Evolutionary conservation across 2,329 filamentous ascomycete species (phyloP).

Genomic region (Raffaelea albimanens): DNA sequence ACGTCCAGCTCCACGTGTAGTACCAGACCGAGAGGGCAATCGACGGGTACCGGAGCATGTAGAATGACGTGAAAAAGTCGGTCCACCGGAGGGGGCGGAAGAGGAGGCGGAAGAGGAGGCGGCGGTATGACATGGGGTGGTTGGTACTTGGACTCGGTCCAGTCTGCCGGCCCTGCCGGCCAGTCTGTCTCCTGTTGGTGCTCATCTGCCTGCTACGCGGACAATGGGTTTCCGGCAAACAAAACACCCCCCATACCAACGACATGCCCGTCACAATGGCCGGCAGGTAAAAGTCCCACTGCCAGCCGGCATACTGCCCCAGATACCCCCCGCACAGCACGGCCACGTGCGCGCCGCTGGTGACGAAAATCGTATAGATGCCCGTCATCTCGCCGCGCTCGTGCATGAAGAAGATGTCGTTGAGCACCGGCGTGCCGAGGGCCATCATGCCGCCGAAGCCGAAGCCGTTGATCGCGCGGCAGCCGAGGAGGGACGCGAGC

Average conservation of each 20-base stretch:
- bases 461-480: slow-evolving; percentile 11
- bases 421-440: slow-evolving; percentile 11
- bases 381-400: slow-evolving; percentile 12
- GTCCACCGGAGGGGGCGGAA: slow-evolving; percentile 3
- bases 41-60: slow-evolving; percentile 11
- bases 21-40: slow-evolving; percentile 8
- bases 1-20: slow-evolving; percentile 10
- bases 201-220: too few relatives aligned
- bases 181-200: too few relatives aligned
- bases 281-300: slow-evolving; percentile 11
- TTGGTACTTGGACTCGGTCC: too few relatives aligned
- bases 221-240: slow-evolving; percentile 11
- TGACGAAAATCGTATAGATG: slow-evolving; percentile 12
- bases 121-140: too few relatives aligned
- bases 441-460: slow-evolving; percentile 12
- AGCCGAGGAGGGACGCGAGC: slow-evolving; percentile 6
- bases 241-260: slow-evolving; percentile 3
- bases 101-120: slow-evolving; percentile 7
- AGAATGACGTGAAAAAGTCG: slow-evolving; percentile 7
- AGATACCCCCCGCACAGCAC: slow-evolving; percentile 9
- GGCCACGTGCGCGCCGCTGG: slow-evolving; percentile 11
- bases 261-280: slow-evolving; percentile 7
- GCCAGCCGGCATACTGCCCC: slow-evolving; percentile 10
- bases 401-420: slow-evolving; percentile 14
- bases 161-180: too few relatives aligned